Percentiles rank a stretch among this genome's conserved stretches.
These are phyloP conservation scores for Claviceps purpurea DNA, from an alignment of 2,329 filamentous ascomycete genomes.

Conservation along the genomic window DNA sequence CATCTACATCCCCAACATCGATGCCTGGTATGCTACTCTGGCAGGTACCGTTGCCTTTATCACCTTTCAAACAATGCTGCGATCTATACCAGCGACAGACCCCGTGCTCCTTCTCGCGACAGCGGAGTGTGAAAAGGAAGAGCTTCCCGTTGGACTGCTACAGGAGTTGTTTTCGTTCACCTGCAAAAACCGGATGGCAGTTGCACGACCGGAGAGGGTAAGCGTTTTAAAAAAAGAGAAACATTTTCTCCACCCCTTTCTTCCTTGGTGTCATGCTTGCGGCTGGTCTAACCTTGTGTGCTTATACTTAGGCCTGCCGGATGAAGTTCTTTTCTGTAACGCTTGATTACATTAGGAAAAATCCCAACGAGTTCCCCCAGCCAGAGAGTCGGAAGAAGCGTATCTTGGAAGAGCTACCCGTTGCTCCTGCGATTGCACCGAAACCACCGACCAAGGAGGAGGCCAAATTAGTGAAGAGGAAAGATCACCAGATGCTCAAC, in stretches of 20 bases:
- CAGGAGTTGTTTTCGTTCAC: constrained; percentile 79
- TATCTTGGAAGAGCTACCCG: constrained; percentile 60
- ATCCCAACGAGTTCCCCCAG: constrained; percentile 77
- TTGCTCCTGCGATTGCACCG: constrained; percentile 60
- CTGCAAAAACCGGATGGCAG: constrained; percentile 58
- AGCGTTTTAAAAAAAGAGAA: constrained; percentile 11
- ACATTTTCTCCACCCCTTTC: not conserved
- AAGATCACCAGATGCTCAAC: constrained; percentile 74
- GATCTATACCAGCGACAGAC: constrained; percentile 76
- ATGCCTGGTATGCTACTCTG: constrained; percentile 65
- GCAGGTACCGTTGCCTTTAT: constrained; percentile 54
- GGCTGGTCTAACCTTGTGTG: not conserved
- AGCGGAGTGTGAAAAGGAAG: constrained; percentile 52
- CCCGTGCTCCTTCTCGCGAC: constrained; percentile 82
- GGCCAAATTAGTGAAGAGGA: constrained; percentile 64
- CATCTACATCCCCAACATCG: constrained; percentile 83
- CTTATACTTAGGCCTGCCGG: constrained; percentile 38
- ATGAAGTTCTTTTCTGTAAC: constrained; percentile 67
- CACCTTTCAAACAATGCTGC: constrained; percentile 72
- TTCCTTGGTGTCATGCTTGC: not conserved
- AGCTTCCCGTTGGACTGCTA: constrained; percentile 51
- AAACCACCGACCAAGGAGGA: constrained; percentile 63
- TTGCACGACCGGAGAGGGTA: constrained; percentile 53
- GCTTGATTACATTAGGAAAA: constrained; percentile 62
- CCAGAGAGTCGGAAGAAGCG: constrained; percentile 77